Base-by-base conservation (phyloP, 2,329 filamentous ascomycete genomes). In the Mycosphaerella sp. region DNA sequence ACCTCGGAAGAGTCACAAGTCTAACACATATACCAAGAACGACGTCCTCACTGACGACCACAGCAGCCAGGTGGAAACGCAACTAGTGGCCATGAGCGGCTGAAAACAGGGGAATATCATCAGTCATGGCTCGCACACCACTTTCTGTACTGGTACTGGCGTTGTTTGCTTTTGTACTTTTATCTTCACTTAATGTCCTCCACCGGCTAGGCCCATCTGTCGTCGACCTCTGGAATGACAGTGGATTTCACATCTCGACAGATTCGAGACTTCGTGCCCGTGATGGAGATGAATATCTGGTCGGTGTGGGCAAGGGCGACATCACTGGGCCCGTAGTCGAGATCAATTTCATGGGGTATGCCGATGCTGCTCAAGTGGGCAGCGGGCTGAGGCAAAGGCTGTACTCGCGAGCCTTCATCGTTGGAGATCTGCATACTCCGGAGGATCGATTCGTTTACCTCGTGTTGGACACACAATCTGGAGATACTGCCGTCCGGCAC, bases 341-440 rank as follows among this genome's bases (percentile, higher is more conserved):
- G 68, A 80, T 96, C 64, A 89, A 89, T 62, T 79, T 96, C 66
- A 93, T 91, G 77, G 90, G 90, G 55, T 96, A 96, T 73, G 91
- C 91, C 28, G 86, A 90, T 68, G 75, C 84, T n/a, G 79, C 80
- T 37, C 91, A 97, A 71, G 73, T 85, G 27, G 91, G 91, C 41
- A 84, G 83, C 2, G 91, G 91, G 17, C 74, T 97, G 44, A 84
- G 90, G 43, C 91, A 97, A 71, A 81, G 91, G 43, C 76, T 95
- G 13, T 91, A 93, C 70, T 89, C 89, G 35, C 83, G 91, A 44
- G 86, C 91, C 28, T 97, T 97, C 70, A 89, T 96, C 62, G 73
- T 96, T 41, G 89, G 82, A 44, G 80, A 86, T 62, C 74, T 81
- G 4, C 72, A 79, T 35, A 78, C 80, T 14, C 78, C 84, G 0